A percentile compares a stretch with the other conserved stretches of the same genome.
Conservation (phyloP, 495 filamentous ascomycete genomes). For the Lineolata rhizophorae region DNA sequence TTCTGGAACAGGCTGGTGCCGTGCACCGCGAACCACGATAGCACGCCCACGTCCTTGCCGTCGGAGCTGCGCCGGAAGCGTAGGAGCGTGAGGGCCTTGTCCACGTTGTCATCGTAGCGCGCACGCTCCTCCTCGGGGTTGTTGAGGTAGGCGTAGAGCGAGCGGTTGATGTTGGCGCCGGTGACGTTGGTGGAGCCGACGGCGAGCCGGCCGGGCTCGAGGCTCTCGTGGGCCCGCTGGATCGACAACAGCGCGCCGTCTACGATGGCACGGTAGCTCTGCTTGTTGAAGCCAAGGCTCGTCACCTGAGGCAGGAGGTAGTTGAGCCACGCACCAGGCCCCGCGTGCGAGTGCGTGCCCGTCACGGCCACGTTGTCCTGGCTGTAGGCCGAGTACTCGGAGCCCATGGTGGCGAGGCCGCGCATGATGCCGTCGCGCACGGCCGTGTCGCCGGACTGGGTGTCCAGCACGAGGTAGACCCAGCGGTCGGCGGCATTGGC, state of each 20-base stretch:
- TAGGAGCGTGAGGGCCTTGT: slow-evolving; percentile 69
- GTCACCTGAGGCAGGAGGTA: slow-evolving; percentile 92
- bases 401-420: slow-evolving; percentile 40
- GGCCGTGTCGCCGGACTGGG: slow-evolving; percentile 78
- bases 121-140: slow-evolving; percentile 66
- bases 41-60: slow-evolving; percentile 48
- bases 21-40: slow-evolving; percentile 91
- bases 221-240: slow-evolving; percentile 52
- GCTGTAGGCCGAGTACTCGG: slow-evolving; percentile 50
- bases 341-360: slow-evolving; percentile 85
- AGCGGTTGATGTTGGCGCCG: slow-evolving; percentile 80
- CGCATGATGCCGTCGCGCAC: slow-evolving; percentile 67
- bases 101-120: slow-evolving; percentile 53
- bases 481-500: slow-evolving; percentile 48
- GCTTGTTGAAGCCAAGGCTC: slow-evolving; percentile 67
- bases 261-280: slow-evolving; percentile 78
- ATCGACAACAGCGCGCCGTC: slow-evolving; percentile 71
- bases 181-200: slow-evolving; percentile 51
- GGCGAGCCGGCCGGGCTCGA: slow-evolving; percentile 48
- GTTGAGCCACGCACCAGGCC: slow-evolving; percentile 86
- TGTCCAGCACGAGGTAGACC: slow-evolving; percentile 75
- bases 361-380: slow-evolving; percentile 77
- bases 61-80: slow-evolving; percentile 55
- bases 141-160: slow-evolving; percentile 72
- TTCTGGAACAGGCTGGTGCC: slow-evolving; percentile 84